These are phyloP conservation scores for Nitzschia sp. DNA, from an alignment of 108 stramenopile species.

Conservation along the genomic window DNA sequence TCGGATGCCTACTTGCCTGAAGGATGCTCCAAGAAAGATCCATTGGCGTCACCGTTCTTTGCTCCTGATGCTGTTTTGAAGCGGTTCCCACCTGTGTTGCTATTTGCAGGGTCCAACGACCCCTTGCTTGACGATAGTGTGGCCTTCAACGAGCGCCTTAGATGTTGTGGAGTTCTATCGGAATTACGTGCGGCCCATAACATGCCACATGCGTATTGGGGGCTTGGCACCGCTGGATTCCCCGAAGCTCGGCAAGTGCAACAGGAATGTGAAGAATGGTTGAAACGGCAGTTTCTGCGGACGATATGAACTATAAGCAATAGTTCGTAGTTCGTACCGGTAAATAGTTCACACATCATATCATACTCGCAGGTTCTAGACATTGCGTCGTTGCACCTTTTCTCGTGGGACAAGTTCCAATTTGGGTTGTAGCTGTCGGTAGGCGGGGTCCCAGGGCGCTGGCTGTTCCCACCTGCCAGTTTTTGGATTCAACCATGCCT, in stretches of 20 bases:
- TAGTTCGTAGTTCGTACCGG: too few relatives aligned
- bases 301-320: too few relatives aligned
- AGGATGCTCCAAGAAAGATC: conserved; percentile 52
- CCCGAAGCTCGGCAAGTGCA: conserved; percentile 77
- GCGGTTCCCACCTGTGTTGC: conserved; percentile 65
- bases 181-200: conserved; percentile 65
- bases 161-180: conserved; percentile 63
- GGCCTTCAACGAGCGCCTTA: conserved; percentile 69
- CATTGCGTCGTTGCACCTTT: conserved; percentile 47
- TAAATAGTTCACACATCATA: too few relatives aligned
- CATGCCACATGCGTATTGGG: conserved; percentile 86
- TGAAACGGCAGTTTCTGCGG: conserved; percentile 32
- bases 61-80: conserved; percentile 58
- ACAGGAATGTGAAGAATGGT: conserved; percentile 55
- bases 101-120: conserved; percentile 72
- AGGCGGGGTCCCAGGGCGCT: conserved; percentile 79
- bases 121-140: conserved; percentile 89
- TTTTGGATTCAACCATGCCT: conserved; percentile 81
- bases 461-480: conserved; percentile 78
- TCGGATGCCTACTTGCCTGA: conserved; percentile 66
- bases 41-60: conserved; percentile 77
- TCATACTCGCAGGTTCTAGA: too few relatives aligned
- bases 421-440: conserved; percentile 58
- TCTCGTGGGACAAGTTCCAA: conserved; percentile 70
- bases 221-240: conserved; percentile 71